Conservation (phyloP, 306 rosid species). For the Heteromeles arbutifolia region DNA sequence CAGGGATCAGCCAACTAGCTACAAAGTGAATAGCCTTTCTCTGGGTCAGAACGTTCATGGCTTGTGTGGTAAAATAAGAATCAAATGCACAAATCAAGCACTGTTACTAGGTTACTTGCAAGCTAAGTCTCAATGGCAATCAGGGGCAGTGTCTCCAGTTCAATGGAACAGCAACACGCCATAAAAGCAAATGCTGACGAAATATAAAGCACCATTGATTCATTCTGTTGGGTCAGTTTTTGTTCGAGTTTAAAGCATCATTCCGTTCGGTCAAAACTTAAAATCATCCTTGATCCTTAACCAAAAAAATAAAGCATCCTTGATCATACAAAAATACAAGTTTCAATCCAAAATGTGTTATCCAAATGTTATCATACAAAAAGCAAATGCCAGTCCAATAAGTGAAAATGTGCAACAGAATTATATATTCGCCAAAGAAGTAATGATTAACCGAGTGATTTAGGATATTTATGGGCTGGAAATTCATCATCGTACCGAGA, state of each 20-base stretch:
- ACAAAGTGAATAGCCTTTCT: too few species aligned
- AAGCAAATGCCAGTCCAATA: background rate
- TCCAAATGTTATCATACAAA: background rate
- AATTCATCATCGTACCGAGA: conserved; percentile 46
- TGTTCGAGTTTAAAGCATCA: background rate
- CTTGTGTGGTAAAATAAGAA: background rate
- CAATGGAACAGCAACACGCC: background rate
- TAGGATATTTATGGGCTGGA: background rate
- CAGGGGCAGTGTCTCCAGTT: too few species aligned
- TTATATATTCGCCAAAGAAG: background rate
- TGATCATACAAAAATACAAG: background rate
- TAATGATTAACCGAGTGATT: background rate
- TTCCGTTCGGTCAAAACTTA: background rate
- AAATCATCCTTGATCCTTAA: too few species aligned
- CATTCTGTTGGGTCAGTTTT: background rate
- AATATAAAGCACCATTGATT: background rate
- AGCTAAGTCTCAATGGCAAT: background rate
- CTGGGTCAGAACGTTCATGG: background rate
- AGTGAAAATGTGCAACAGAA: too few species aligned
- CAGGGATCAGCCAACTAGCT: background rate
- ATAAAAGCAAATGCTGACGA: background rate
- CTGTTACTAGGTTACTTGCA: background rate
- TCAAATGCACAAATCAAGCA: too few species aligned
- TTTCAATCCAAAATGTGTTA: background rate
- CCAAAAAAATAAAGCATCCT: background rate